Base-by-base conservation (phyloP, 768 basidiomycete genomes). In the Nidularia sp. region DNA sequence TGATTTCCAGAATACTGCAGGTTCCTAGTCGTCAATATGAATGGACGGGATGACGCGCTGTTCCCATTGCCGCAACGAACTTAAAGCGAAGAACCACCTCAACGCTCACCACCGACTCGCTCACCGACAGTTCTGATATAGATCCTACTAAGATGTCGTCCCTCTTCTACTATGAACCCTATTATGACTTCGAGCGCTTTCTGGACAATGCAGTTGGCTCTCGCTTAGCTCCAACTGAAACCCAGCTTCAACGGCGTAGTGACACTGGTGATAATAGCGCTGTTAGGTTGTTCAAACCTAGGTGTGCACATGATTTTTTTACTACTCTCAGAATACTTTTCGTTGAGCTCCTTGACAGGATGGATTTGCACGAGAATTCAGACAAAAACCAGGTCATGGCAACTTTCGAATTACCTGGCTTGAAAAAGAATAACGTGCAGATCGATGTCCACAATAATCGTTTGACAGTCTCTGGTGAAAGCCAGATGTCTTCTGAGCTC, bases 331-430 rank as follows among this genome's bases (percentile, higher is more conserved):
- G 13, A 18, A 18, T 41, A 18, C 12, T 25, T 33, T 3, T 34
- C 3, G 25, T 6, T 45, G 13, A 45, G 13, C 25, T 13, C n/a
- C 6, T 45, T 8, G 13, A n/a, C 25, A 70, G 82, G 55, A 75
- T 83, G 69, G 73, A 84, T 55, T 50, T 83, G 2, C 67, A 75
- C 48, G 78, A 80, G 58, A 68, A 74, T 48, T 55, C 67, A 12
- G 68, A 71, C 1, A 58, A 60, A n/a, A 74, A 75, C 55, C 52
- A 57, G 15, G 72, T 81, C 29, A 79, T 75, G 2, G 80, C 78
- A 7, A 73, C 73, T 5, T 79, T 84, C 51, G 84, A 83, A 57
- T 63, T 81, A 1, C 81, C 83, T 4, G 80, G 82, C 6, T 60
- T 82, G 49, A 76, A 70, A 49, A 76, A 78, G 49, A 73, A 78